These are phyloP conservation scores for Alternaria brassicae DNA, from an alignment of 2,329 filamentous ascomycete genomes.

Conservation along the genomic window DNA sequence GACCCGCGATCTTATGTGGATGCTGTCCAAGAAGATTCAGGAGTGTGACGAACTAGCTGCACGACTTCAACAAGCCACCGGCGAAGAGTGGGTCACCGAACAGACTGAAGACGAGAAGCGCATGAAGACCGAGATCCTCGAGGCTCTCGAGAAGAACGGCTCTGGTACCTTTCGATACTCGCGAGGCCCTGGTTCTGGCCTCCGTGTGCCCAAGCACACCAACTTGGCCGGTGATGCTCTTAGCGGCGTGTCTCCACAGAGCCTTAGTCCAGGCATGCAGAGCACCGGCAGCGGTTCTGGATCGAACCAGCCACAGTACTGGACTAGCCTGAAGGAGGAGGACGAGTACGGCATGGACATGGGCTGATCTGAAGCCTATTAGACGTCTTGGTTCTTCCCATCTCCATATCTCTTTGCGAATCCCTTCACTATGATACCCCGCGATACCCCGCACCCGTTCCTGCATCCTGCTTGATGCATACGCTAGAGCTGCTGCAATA, in stretches of 20 bases:
- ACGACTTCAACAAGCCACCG: constrained; percentile 58
- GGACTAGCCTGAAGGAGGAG: constrained; percentile 85
- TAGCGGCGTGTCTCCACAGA: constrained; percentile 64
- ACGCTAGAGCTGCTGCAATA: constrained; percentile 21
- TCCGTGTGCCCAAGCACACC: constrained; percentile 91
- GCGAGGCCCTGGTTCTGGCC: constrained; percentile 79
- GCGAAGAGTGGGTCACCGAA: constrained; percentile 44
- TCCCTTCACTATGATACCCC: constrained; percentile 46
- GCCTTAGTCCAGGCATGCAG: constrained; percentile 60
- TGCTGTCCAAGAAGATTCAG: constrained; percentile 85
- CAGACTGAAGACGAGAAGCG: constrained; percentile 89
- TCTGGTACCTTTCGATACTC: constrained; percentile 81
- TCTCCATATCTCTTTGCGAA: constrained; percentile 25
- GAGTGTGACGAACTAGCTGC: constrained; percentile 88
- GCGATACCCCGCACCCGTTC: constrained; percentile 45
- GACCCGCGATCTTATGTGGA: constrained; percentile 98
- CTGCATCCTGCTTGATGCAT: constrained; percentile 40
- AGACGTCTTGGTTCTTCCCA: constrained; percentile 9
- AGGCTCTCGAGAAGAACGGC: constrained; percentile 84
- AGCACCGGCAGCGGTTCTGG: constrained; percentile 71
- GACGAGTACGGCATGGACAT: constrained; percentile 87
- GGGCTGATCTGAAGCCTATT: constrained; percentile 39
- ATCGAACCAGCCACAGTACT: constrained; percentile 60
- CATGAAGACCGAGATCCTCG: constrained; percentile 92
- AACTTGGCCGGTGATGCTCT: constrained; percentile 85